phyloP scores from a whole-genome alignment of 169 alveolate species.

The Pseudocohnilembus persalinus region DNA sequence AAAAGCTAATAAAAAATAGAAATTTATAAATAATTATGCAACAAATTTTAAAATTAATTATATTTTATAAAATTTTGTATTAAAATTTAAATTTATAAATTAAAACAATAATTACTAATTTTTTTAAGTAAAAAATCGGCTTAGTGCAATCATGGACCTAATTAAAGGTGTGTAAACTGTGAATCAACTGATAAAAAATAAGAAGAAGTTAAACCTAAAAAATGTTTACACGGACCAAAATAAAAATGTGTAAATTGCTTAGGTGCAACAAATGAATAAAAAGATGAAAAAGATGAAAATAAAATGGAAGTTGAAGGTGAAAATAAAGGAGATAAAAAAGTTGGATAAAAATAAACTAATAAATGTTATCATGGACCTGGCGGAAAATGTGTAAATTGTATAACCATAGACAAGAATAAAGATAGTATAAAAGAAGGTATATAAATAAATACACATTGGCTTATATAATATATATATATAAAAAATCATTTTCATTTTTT shows the following conservation, averaged over 20 bases:
- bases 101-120: not conserved
- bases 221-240: conserved; percentile 30
- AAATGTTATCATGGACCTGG: conserved; percentile 50
- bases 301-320: conserved; percentile 29
- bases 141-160: conserved; percentile 53
- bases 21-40: not conserved
- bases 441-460: not conserved
- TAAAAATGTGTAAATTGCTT: conserved; percentile 54
- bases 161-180: conserved; percentile 58
- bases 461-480: not conserved
- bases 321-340: conserved; percentile 31
- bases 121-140: conserved; percentile 32
- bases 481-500: not conserved
- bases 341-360: conserved; percentile 38
- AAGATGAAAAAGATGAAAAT: conserved; percentile 34
- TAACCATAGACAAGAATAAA: conserved; percentile 45
- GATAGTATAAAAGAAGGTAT: conserved; percentile 7
- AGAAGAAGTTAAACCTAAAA: conserved; percentile 22
- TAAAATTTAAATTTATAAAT: not conserved
- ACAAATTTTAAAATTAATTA: no score
- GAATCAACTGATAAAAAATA: conserved; percentile 25
- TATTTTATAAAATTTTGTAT: no score
- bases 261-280: conserved; percentile 33
- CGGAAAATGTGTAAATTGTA: conserved; percentile 54
- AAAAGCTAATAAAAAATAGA: conserved; percentile 4